Conservation (phyloP, 2,329 filamentous ascomycete species). For the Penicillium digitatum region DNA sequence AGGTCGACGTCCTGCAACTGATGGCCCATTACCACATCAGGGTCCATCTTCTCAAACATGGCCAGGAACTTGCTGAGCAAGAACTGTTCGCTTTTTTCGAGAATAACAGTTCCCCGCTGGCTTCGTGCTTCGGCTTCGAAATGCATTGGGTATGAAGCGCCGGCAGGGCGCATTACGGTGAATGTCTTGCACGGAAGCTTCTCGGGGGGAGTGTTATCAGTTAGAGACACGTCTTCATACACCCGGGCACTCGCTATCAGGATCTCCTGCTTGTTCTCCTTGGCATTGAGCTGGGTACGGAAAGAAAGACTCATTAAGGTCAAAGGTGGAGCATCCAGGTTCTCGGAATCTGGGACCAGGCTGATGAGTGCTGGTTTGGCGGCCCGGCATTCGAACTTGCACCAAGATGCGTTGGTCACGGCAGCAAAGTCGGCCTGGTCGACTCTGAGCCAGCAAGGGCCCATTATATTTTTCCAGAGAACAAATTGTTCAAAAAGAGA, state of each 20-base stretch:
- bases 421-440: conserved; percentile 76
- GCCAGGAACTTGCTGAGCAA: conserved; percentile 86
- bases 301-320: conserved; percentile 95
- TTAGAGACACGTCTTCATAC: conserved; percentile 84
- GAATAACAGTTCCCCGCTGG: conserved; percentile 70
- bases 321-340: conserved; percentile 75
- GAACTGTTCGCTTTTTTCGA: conserved; percentile 78
- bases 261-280: conserved; percentile 95
- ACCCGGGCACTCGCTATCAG: conserved; percentile 85
- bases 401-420: conserved; percentile 91
- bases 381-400: conserved; percentile 86
- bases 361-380: conserved; percentile 72
- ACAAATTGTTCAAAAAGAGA: conserved; percentile 97
- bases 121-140: conserved; percentile 76
- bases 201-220: conserved; percentile 82
- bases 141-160: conserved; percentile 72
- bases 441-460: conserved; percentile 94
- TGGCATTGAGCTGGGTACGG: conserved; percentile 80
- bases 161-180: conserved; percentile 80
- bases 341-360: conserved; percentile 71
- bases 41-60: conserved; percentile 80
- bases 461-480: conserved; percentile 98
- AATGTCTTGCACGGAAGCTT: conserved; percentile 86
- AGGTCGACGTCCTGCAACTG: conserved; percentile 97
- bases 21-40: conserved; percentile 90